Evolutionary conservation across 345 rosid genomes (phyloP).

Genomic region (Hibiscus trionum): DNA sequence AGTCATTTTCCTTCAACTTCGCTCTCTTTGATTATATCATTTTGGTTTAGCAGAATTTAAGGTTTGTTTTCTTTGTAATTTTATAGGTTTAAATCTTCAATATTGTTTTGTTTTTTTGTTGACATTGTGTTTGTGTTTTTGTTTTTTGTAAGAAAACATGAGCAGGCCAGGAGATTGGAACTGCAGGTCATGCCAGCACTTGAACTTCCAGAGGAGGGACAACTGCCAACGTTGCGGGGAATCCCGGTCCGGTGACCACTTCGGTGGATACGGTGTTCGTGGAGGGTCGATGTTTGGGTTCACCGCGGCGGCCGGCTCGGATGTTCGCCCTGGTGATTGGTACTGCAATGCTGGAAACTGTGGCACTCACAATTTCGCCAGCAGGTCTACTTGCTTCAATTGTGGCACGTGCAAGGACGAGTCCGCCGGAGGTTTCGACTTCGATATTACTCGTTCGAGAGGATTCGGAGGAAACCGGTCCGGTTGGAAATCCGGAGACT

Average conservation of each 20-base stretch:
- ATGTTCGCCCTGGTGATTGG: constrained; percentile 96
- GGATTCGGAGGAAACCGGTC: constrained; percentile 37
- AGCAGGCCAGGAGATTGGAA: constrained; percentile 96
- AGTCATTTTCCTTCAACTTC: constrained; percentile 7
- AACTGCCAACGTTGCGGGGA: constrained; percentile 75
- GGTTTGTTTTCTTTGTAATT: neutral
- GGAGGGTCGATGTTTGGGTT: constrained; percentile 55
- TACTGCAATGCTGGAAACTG: constrained; percentile 75
- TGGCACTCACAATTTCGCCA: constrained; percentile 89
- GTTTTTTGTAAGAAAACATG: constrained; percentile 29
- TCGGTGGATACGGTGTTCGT: constrained; percentile 41
- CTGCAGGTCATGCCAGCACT: constrained; percentile 73
- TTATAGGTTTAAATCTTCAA: neutral
- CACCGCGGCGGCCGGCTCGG: constrained; percentile 57
- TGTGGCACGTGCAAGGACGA: constrained; percentile 78
- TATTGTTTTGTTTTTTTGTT: neutral
- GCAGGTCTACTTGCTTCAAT: constrained; percentile 87
- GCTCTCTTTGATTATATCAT: neutral
- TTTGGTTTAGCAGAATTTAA: neutral
- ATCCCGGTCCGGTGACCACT: constrained; percentile 25
- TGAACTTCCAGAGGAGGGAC: constrained; percentile 80
- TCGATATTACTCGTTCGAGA: constrained; percentile 31
- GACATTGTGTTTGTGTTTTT: neutral
- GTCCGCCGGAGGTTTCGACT: constrained; percentile 23
- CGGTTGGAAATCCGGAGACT: constrained; percentile 83